Evolutionary conservation across 2,329 filamentous ascomycete species (phyloP).

Genomic region (Xylaria sp.): DNA sequence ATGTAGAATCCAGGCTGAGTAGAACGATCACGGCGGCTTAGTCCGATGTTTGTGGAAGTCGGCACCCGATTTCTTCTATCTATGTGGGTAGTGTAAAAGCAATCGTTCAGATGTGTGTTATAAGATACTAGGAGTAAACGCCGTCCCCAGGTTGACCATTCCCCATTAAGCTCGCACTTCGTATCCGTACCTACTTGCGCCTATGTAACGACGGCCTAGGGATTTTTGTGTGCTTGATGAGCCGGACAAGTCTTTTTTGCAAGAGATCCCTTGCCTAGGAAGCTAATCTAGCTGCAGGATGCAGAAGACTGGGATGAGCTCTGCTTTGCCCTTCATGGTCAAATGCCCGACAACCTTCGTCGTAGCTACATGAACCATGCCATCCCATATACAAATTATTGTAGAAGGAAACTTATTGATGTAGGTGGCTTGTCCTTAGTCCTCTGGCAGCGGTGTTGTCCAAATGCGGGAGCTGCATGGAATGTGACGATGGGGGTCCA

Average conservation of each 20-base stretch:
- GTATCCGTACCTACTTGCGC: slow-evolving; percentile 23
- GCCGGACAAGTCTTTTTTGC: slow-evolving; percentile 6
- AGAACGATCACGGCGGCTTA: slow-evolving; percentile 1
- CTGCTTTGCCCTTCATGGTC: slow-evolving; percentile 32
- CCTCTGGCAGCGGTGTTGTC: slow-evolving; percentile 39
- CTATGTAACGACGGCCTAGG: slow-evolving; percentile 10
- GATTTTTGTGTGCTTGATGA: slow-evolving; percentile 14
- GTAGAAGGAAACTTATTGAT: slow-evolving; percentile 28
- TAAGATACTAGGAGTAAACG: background rate
- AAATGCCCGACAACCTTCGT: slow-evolving; percentile 33
- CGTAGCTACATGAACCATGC: slow-evolving; percentile 27
- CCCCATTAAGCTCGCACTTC: slow-evolving; percentile 23
- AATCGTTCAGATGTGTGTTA: background rate
- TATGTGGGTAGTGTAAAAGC: background rate
- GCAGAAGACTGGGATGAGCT: slow-evolving; percentile 23
- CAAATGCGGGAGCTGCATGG: slow-evolving; percentile 50
- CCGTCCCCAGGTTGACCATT: slow-evolving; percentile 1
- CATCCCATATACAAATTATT: slow-evolving; percentile 5
- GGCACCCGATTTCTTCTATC: slow-evolving; percentile 5
- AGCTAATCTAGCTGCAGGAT: slow-evolving; percentile 34
- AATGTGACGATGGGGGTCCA: slow-evolving; percentile 44
- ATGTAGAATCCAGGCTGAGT: background rate
- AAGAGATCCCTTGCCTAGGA: slow-evolving; percentile 14
- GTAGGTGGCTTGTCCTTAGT: slow-evolving; percentile 36
- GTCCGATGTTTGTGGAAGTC: background rate